Evolutionary conservation across 805 yeast species (phyloP), one percentile per base, ranked within the genome.

Genomic region (Wickerhamiella kazuoi): DNA sequence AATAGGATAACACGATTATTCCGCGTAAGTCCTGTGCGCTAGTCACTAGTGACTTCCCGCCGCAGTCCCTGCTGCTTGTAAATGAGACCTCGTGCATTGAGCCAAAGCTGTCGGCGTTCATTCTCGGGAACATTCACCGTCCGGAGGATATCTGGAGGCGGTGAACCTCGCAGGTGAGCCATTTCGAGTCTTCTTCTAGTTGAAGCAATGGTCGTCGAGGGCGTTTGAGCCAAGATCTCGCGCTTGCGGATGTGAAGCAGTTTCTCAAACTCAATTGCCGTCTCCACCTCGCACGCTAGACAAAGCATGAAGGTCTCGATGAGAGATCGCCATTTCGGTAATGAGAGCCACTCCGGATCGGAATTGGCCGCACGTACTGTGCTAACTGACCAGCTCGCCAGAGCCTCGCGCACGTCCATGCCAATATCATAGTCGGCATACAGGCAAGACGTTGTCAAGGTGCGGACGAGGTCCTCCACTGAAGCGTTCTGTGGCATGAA

Each of bases 271-370:
- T 79, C 83, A 28, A 61, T 59, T 17, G 82, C 65, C 48, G 83
- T 75, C 52, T 79, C 83, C 14, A 76, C 72, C 48, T 76, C 83
- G 36, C 77, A 77, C 3, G 73, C 80, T 23, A 76, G 60, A 50
- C 73, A 74, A 29, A 76, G 55, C 29, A 75, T 48, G 49, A 70
- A 79, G 55, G 76, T 78, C 46, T 79, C 87, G 42, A 79, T 74
- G 21, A 79, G 68, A 50, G 76, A 74, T 47, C 86, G 62, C 82
- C 84, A 77, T 53, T 78, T 80, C 20, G 72, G 69, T 45, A 68
- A 64, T 4, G 69, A 59, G n/a, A 70, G 50, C 35, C 35, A 17
- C 3, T 34, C 21, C 2, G 52, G 47, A 17, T 46, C 42, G 20
- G 38, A 31, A 14, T 34, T 35, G n/a, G 49, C 42, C 17, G 43